Evolutionary conservation across 768 basidiomycete species (phyloP), one percentile per base, ranked within the genome.

Genomic region (Kwoniella bestiolae): DNA sequence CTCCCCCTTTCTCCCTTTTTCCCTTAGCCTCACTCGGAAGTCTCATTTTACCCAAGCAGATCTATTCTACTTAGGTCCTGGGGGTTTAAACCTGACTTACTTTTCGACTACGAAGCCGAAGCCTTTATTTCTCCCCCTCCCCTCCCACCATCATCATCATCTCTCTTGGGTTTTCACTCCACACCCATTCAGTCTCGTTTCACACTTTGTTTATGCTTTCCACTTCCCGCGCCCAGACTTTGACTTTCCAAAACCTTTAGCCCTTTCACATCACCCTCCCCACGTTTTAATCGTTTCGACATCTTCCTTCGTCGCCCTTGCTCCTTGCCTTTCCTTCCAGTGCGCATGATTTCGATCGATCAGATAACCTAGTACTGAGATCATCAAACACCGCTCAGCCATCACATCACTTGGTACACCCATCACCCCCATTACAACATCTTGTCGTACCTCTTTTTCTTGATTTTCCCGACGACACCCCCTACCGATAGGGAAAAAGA

Each of bases 141-240:
- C 31, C 45, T 32, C n/a, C 47, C 47, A 41, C 18, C 47, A 21
- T 28, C 47, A 21, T 21, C 26, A 23, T 21, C 26, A 21, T 21
- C 47, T 12, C 47, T 11, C 47, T 11, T n/a, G 41, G 41, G 41
- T n/a, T n/a, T n/a, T 52, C 21, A 26, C 50, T 26, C 50, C 50
- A 52, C 21, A 49, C 47, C 47, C 47, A 49, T 28, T 49, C 47
- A 23, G 11, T 21, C 60, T 32, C 59, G 46, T 60, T 49, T 52
- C 50, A 61, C 46, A 47, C 60, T 34, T 8, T 50, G 26, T 51
- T 29, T 45, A 29, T 29, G 28, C 32, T 61, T 61, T 35, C 50
- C 60, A 41, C 32, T 61, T 61, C 50, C 50, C 60, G 60, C 50
- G 60, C 38, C 60, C 56, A 41, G 38, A 52, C 49, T 50, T 52